Evolutionary conservation across 164 flowering plant species (phyloP).

Genomic region (grape (Vitis vinifera)): ASM3070453v1 NC_081823.1:26668501-26669000

Average conservation of each 20-base stretch:
- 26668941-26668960: too few species aligned
- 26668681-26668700: slow-evolving; percentile 20
- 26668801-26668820: slow-evolving; percentile 10
- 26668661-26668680: too few species aligned
- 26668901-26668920: too few species aligned
- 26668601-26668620: slow-evolving; percentile 8
- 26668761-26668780: slow-evolving; percentile 24
- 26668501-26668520: slow-evolving; percentile 18
- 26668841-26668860: too few species aligned
- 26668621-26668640: not conserved
- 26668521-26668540: slow-evolving; percentile 23
- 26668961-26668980: too few species aligned
- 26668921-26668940: too few species aligned
- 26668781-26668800: slow-evolving; percentile 28
- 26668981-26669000: too few species aligned
- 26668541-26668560: slow-evolving; percentile 15
- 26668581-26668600: slow-evolving; percentile 5
- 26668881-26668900: too few species aligned
- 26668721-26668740: slow-evolving; percentile 45
- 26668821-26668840: too few species aligned
- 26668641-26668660: slow-evolving; percentile 13
- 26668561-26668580: slow-evolving; percentile 17
- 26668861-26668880: too few species aligned
- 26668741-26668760: slow-evolving; percentile 35
- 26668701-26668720: slow-evolving; percentile 23